Evolutionary conservation across 2,329 filamentous ascomycete species (phyloP).

Genomic region (Ophiostoma triangulosporum): DNA sequence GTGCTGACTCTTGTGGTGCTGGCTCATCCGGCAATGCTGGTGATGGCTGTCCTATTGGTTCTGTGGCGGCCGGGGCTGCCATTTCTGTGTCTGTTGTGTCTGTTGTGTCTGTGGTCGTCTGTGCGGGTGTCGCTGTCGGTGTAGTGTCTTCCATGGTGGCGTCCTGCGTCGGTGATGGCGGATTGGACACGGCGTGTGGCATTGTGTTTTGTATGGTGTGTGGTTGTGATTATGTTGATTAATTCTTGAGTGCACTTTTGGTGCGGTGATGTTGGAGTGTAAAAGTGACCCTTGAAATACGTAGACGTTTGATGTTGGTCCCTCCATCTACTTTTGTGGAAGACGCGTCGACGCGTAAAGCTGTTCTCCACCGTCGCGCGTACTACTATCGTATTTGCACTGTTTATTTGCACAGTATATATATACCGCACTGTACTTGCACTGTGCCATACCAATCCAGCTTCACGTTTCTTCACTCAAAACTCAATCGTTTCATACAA

Average conservation of each 20-base stretch:
- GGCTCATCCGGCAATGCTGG: not conserved
- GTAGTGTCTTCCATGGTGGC: constrained; percentile 16
- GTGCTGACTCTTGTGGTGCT: constrained; percentile 13
- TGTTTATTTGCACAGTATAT: not conserved
- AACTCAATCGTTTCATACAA: not conserved
- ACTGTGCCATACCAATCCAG: not conserved
- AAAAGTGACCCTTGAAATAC: not conserved
- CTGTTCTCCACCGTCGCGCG: constrained; percentile 1
- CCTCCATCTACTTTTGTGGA: not conserved
- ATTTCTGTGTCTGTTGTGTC: not conserved
- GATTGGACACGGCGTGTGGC: constrained; percentile 31
- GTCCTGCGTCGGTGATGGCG: constrained; percentile 16
- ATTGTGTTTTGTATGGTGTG: constrained; percentile 18
- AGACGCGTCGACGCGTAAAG: constrained; percentile 16
- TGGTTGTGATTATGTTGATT: too few species aligned
- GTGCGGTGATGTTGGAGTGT: not conserved
- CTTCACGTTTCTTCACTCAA: not conserved
- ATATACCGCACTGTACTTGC: not conserved
- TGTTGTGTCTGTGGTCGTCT: constrained; percentile 9
- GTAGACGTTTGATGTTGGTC: not conserved
- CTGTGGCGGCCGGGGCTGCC: not conserved
- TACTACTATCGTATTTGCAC: not conserved
- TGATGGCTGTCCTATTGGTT: too few species aligned
- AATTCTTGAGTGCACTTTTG: too few species aligned
- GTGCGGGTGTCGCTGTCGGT: not conserved